Conservation (phyloP, 257 asterid species). For the Fraxinus pennsylvanica region DNA sequence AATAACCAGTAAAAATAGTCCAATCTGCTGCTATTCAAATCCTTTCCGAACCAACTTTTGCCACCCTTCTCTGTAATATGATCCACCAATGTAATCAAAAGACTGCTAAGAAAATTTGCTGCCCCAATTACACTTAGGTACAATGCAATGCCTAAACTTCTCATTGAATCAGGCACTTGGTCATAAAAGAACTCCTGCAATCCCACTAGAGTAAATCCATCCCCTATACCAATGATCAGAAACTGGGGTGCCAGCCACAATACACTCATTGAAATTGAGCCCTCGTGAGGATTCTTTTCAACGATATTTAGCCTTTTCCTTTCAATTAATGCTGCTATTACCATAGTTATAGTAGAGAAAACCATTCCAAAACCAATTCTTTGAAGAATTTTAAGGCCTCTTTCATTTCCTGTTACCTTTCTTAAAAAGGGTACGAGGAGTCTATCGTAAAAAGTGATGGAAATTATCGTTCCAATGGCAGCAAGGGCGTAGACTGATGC, state of each 20-base stretch:
- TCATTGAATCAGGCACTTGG: conserved; percentile 88
- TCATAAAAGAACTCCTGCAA: conserved; percentile 85
- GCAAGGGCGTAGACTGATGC: conserved; percentile 63
- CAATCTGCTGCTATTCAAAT: conserved; percentile 41
- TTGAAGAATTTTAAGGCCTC: conserved; percentile 67
- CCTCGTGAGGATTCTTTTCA: conserved; percentile 22
- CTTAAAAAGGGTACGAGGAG: conserved; percentile 65
- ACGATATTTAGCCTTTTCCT: conserved; percentile 45
- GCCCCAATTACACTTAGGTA: conserved; percentile 76
- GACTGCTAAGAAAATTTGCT: conserved; percentile 63
- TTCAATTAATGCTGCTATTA: conserved; percentile 68
- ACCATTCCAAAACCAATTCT: conserved; percentile 78
- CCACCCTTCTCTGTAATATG: conserved; percentile 50
- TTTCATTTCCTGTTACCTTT: conserved; percentile 50
- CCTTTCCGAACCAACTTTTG: conserved; percentile 57
- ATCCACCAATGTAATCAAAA: conserved; percentile 68
- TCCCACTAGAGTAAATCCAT: conserved; percentile 79
- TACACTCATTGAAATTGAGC: conserved; percentile 71
- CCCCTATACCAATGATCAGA: conserved; percentile 62
- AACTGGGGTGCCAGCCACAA: conserved; percentile 93
- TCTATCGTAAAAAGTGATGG: conserved; percentile 61
- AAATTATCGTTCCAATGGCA: conserved; percentile 69
- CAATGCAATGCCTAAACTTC: conserved; percentile 77
- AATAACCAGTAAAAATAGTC: conserved; percentile 54
- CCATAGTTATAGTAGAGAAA: conserved; percentile 56